Evolutionary conservation across 345 rosid species (phyloP), one percentile per base, ranked within the genome.

Genomic region (Pistacia integerrima): DNA sequence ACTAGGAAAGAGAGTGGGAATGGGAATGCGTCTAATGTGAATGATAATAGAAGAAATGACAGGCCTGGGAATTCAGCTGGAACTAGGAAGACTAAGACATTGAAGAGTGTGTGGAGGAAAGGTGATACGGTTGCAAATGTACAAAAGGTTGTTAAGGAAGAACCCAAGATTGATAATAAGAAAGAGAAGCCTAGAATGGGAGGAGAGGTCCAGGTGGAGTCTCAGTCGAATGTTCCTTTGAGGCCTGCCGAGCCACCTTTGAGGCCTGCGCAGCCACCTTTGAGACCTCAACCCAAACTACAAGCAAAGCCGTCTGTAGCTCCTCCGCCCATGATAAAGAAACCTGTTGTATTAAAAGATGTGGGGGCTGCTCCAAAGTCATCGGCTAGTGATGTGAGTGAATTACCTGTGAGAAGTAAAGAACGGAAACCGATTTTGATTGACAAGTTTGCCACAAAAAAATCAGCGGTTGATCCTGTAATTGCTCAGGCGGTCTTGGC

Each of bases 81-180:
- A 25, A 79, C 81, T 55, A 77, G 76, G 79, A 89, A 84, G 70
- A 76, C 87, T 46, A 93, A 96, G 78, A 83, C 93, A 69, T 72
- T 89, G 86, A 96, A 89, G 91, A 96, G 97, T 75, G 99, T 96
- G 71, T 96, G 99, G 99, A 85, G 92, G 69, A 96, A 92, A 83
- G 98, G 99, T 12, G 99, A 96, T 80, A 76, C 88, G 11, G 90
- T 92, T 25, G 87, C 87, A 30, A 75, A 73, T 44, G 85, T 89
- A 77, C 87, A 87, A 57, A 95, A 83, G 85, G 85, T 88, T 82
- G 94, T 88, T 2, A 82, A 90, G 82, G 84, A 88, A 81, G 78
- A 78, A 70, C 89, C 94, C 44, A 88, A 82, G 84, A 71, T 58
- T 75, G 73, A n/a, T 73, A 78, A 30, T 55, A 84, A 57, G 33